phyloP scores from a whole-genome alignment of 345 rosid species.

The Schrenkiella parvula region DNA sequence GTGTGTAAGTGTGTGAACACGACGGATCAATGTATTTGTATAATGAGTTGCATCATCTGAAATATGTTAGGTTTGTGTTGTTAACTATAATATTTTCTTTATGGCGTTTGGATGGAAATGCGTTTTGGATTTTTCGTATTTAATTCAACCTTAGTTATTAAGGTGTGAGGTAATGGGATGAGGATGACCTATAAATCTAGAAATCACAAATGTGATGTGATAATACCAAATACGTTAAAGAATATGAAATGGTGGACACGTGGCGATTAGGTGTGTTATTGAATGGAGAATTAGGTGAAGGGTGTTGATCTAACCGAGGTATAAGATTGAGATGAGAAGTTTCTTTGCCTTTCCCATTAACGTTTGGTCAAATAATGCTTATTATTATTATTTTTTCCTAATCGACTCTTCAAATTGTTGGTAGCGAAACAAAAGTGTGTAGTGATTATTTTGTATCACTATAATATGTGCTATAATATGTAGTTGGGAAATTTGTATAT shows the following conservation, averaged over 20 bases:
- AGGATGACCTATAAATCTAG: constrained; percentile 4
- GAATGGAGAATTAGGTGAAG: constrained; percentile 21
- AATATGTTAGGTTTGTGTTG: constrained; percentile 28
- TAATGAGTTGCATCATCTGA: constrained; percentile 2
- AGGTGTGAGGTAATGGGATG: not conserved
- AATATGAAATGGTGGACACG: not conserved
- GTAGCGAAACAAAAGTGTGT: not conserved
- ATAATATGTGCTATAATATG: too few relatives aligned
- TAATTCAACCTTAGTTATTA: not conserved
- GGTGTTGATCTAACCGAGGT: constrained; percentile 27
- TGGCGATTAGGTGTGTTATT: not conserved
- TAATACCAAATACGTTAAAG: not conserved
- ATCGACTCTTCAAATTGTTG: not conserved
- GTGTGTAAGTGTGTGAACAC: constrained; percentile 8
- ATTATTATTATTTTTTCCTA: not conserved
- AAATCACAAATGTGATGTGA: not conserved
- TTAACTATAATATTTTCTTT: constrained; percentile 16
- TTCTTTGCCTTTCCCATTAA: constrained; percentile 4
- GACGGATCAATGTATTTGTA: not conserved
- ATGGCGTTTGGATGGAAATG: constrained; percentile 26
- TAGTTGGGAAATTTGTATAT: too few relatives aligned
- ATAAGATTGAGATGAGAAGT: constrained; percentile 5
- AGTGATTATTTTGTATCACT: too few relatives aligned
- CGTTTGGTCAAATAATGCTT: constrained; percentile 3
- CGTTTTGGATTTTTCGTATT: constrained; percentile 9